These are phyloP conservation scores for Morella rubra DNA, from an alignment of 306 rosid species.

Conservation along the genomic window DNA sequence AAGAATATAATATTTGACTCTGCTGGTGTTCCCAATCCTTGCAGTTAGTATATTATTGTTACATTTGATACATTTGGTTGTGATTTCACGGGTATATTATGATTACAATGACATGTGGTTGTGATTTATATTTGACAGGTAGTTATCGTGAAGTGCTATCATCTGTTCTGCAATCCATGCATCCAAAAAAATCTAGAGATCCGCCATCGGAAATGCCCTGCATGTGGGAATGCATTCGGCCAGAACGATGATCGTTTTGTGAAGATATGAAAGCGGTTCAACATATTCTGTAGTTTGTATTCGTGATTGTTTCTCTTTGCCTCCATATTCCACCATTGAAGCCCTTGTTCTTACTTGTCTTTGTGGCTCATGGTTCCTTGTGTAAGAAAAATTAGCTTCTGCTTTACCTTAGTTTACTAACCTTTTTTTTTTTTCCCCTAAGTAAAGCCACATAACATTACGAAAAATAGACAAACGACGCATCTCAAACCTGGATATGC, in stretches of 20 bases:
- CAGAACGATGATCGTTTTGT: slow-evolving; percentile 91
- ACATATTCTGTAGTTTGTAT: slow-evolving; percentile 5
- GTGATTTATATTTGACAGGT: slow-evolving; percentile 58
- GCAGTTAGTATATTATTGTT: neutral
- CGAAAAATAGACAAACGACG: no score
- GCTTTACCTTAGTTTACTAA: neutral
- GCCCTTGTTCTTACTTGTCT: neutral
- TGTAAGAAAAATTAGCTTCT: neutral
- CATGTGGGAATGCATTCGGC: slow-evolving; percentile 95
- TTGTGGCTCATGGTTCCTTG: neutral
- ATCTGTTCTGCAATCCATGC: slow-evolving; percentile 90
- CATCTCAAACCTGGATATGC: no score
- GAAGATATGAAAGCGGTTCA: slow-evolving; percentile 52
- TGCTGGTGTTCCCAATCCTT: neutral
- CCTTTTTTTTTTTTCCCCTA: no score
- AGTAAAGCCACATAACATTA: no score
- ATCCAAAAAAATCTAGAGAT: slow-evolving; percentile 88
- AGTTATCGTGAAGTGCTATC: slow-evolving; percentile 89
- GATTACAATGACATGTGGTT: neutral
- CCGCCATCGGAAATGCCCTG: slow-evolving; percentile 91
- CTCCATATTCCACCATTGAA: neutral
- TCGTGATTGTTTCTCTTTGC: neutral
- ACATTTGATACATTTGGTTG: slow-evolving; percentile 11
- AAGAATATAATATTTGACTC: neutral
- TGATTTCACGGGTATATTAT: slow-evolving; percentile 2